Evolutionary conservation across 345 rosid genomes (phyloP).

Genomic region (Citrus hindsii): DNA sequence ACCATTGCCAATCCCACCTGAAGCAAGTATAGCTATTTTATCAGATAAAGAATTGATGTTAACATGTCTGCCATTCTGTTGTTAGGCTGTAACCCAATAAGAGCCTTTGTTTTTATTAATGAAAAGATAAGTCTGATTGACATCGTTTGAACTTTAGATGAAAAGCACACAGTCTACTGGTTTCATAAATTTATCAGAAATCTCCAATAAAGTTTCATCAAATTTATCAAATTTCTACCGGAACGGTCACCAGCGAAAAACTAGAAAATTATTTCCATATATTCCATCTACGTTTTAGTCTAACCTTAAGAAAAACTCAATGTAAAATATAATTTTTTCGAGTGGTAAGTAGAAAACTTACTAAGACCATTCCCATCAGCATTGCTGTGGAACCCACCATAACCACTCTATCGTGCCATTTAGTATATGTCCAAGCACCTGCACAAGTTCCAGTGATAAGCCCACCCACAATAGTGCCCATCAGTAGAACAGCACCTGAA

Average conservation of each 20-base stretch:
- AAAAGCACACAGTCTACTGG: background rate
- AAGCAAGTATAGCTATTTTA: background rate
- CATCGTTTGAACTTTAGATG: background rate
- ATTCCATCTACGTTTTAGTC: background rate
- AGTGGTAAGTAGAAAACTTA: slow-evolving; percentile 28
- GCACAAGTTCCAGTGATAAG: slow-evolving; percentile 86
- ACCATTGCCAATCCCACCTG: slow-evolving; percentile 95
- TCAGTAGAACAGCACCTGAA: slow-evolving; percentile 88
- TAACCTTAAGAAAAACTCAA: background rate
- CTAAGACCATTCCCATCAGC: slow-evolving; percentile 98
- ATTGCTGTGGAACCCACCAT: slow-evolving; percentile 94
- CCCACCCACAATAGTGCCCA: slow-evolving; percentile 89
- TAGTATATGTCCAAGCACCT: slow-evolving; percentile 81
- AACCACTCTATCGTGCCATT: slow-evolving; percentile 52
- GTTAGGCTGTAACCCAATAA: background rate
- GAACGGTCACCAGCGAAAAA: background rate
- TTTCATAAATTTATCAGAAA: background rate
- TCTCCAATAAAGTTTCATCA: background rate
- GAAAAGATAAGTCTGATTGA: background rate
- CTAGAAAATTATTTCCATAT: background rate
- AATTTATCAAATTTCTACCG: background rate
- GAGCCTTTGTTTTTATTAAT: background rate
- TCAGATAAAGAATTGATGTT: background rate
- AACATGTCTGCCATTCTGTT: background rate
- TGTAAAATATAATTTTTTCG: background rate